Percentiles rank a stretch among this genome's conserved stretches.
Evolutionary conservation across 2,329 filamentous ascomycete species (phyloP).

Genomic region (Fusarium graminum): DNA sequence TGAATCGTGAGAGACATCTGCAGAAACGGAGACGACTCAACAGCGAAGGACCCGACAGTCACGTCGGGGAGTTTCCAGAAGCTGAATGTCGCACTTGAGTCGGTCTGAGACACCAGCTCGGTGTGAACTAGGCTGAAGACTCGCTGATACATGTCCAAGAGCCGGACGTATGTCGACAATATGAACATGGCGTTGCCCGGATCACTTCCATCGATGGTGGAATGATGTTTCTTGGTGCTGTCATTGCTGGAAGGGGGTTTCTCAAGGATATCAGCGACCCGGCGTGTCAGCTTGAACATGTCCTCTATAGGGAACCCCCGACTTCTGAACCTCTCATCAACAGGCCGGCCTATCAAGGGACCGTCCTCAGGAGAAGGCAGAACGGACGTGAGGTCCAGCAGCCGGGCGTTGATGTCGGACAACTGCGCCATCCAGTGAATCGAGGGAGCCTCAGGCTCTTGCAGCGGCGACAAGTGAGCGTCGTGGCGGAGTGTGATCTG

Average conservation of each 20-base stretch:
- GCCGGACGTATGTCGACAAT: slow-evolving; percentile 55
- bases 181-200: slow-evolving; percentile 57
- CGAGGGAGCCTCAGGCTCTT: slow-evolving; percentile 40
- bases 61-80: slow-evolving; percentile 59
- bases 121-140: slow-evolving; percentile 55
- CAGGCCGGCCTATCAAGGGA: slow-evolving; percentile 33
- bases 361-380: slow-evolving; percentile 50
- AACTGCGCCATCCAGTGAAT: slow-evolving; percentile 58
- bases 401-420: slow-evolving; percentile 55
- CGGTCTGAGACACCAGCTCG: slow-evolving; percentile 49
- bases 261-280: slow-evolving; percentile 55
- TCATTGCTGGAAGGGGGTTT: slow-evolving; percentile 36
- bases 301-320: slow-evolving; percentile 57
- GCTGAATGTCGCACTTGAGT: slow-evolving; percentile 49
- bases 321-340: slow-evolving; percentile 43
- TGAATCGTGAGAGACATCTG: slow-evolving; percentile 60
- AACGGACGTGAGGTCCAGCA: slow-evolving; percentile 55
- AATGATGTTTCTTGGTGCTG: slow-evolving; percentile 16
- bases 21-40: slow-evolving; percentile 56
- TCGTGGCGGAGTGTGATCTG: slow-evolving; percentile 53
- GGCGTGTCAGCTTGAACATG: slow-evolving; percentile 57
- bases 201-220: slow-evolving; percentile 50
- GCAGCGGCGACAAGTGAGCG: slow-evolving; percentile 35
- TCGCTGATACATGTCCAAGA: slow-evolving; percentile 58
- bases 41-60: slow-evolving; percentile 57